Conservation (phyloP, 2,329 filamentous ascomycete species). For the Neofusicoccum laricinum region DNA sequence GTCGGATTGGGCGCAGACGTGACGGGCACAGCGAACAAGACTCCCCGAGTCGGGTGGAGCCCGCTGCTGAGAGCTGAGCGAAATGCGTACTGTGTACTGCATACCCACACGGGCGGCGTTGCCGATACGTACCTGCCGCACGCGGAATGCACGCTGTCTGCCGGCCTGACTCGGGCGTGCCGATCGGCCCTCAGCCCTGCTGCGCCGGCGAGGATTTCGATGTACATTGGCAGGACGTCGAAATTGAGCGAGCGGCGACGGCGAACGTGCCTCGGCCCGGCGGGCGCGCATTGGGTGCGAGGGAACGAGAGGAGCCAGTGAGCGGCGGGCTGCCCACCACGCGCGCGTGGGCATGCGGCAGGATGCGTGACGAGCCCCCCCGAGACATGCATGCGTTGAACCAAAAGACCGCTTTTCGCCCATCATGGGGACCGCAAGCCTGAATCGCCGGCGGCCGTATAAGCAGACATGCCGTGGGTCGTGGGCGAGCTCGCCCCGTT, state of each 20-base stretch:
- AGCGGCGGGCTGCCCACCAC: background rate
- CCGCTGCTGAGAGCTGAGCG: too few relatives aligned
- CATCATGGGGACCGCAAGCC: background rate
- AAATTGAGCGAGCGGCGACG: background rate
- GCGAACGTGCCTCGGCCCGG: constrained; percentile 1
- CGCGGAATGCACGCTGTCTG: background rate
- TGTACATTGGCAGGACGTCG: constrained; percentile 10
- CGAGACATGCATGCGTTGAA: constrained; percentile 6
- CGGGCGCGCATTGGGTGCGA: background rate
- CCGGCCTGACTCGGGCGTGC: background rate
- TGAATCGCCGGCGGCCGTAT: background rate
- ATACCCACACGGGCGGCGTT: background rate
- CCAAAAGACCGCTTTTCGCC: background rate
- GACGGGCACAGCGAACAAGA: background rate
- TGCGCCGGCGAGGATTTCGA: background rate
- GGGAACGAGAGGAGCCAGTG: background rate
- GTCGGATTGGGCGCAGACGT: too few relatives aligned
- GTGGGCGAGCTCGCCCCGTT: too few relatives aligned
- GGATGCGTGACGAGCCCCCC: background rate
- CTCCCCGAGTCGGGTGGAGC: too few relatives aligned
- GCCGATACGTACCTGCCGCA: constrained; percentile 10
- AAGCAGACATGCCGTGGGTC: too few relatives aligned
- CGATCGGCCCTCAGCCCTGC: background rate
- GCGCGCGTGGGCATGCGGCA: background rate
- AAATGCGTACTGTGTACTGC: too few relatives aligned